These are phyloP conservation scores for Nakaseomyces kungkrabaensis DNA, from an alignment of 1,139 yeast species.

Conservation along the genomic window DNA sequence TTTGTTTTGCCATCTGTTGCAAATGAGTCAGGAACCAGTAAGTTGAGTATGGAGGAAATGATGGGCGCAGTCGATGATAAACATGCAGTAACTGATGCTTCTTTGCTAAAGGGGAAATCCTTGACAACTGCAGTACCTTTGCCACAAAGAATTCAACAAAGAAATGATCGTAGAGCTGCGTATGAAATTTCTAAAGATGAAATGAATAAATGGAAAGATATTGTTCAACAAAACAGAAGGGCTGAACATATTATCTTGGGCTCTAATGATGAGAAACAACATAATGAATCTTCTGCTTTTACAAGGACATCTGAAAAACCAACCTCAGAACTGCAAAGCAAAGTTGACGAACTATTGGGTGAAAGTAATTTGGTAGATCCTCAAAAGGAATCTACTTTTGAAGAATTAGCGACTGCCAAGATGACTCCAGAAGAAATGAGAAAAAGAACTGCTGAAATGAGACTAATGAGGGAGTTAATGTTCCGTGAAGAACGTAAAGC, in stretches of 20 bases:
- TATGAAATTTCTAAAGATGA: constrained; percentile 82
- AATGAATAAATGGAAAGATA: constrained; percentile 80
- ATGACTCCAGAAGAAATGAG: constrained; percentile 71
- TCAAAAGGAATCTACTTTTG: constrained; percentile 69
- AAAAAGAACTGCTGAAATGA: constrained; percentile 69
- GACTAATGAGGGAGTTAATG: constrained; percentile 92
- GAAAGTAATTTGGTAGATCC: constrained; percentile 66
- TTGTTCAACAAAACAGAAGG: constrained; percentile 64
- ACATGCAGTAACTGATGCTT: constrained; percentile 38
- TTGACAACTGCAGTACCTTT: constrained; percentile 63
- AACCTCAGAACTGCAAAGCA: constrained; percentile 56
- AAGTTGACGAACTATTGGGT: constrained; percentile 50
- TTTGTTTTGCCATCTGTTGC: constrained; percentile 46
- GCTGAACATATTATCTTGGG: constrained; percentile 79
- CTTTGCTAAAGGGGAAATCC: constrained; percentile 38
- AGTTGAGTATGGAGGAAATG: constrained; percentile 63
- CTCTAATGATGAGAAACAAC: constrained; percentile 33
- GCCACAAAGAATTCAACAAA: constrained; percentile 75
- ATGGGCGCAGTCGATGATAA: constrained; percentile 49
- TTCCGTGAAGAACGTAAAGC: constrained; percentile 90
- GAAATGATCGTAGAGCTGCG: constrained; percentile 84
- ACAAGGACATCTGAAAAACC: constrained; percentile 41
- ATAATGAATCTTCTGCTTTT: constrained; percentile 45
- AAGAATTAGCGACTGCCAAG: constrained; percentile 76
- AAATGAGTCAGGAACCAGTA: constrained; percentile 4